A percentile compares a stretch with the other conserved stretches of the same genome.
phyloP scores from a whole-genome alignment of 2,329 filamentous ascomycete genomes.

The Penicillium sp. region DNA sequence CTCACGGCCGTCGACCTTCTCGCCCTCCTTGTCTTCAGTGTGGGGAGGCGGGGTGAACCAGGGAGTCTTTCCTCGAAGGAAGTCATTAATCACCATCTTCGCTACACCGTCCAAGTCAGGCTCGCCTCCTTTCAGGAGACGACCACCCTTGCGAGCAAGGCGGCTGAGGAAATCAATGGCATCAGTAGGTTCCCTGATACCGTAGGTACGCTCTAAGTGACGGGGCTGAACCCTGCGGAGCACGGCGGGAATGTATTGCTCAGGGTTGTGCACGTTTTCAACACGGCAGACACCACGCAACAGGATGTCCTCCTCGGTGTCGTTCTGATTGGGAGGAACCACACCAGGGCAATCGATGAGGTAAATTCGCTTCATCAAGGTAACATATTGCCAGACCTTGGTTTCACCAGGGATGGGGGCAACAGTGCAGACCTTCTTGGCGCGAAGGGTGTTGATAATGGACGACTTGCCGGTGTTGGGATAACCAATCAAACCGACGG shows the following conservation, averaged over 20 bases:
- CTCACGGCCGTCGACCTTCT: constrained; percentile 63
- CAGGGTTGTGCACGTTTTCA: constrained; percentile 93
- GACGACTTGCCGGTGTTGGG: constrained; percentile 95
- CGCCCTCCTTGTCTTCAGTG: constrained; percentile 48
- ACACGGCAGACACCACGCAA: constrained; percentile 88
- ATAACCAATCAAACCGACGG: constrained; percentile 82
- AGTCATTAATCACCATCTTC: constrained; percentile 96
- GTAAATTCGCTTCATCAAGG: constrained; percentile 89
- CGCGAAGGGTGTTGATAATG: constrained; percentile 92
- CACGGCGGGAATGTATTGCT: constrained; percentile 88
- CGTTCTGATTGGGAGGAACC: constrained; percentile 80
- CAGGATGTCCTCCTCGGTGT: constrained; percentile 83
- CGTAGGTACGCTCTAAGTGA: constrained; percentile 91
- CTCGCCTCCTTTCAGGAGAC: constrained; percentile 87
- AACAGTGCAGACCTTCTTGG: constrained; percentile 90
- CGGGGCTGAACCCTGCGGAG: constrained; percentile 76
- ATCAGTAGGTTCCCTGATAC: constrained; percentile 74
- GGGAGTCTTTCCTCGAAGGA: constrained; percentile 88
- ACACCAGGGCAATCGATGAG: constrained; percentile 97
- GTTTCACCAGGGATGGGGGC: constrained; percentile 96
- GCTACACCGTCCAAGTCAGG: constrained; percentile 92
- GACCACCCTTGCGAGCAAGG: constrained; percentile 80
- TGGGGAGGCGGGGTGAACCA: constrained; percentile 87
- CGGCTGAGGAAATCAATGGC: constrained; percentile 81
- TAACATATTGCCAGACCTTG: constrained; percentile 98